phyloP scores from a whole-genome alignment of 2,329 filamentous ascomycete genomes.

The Metarhizium anisopliae region DNA sequence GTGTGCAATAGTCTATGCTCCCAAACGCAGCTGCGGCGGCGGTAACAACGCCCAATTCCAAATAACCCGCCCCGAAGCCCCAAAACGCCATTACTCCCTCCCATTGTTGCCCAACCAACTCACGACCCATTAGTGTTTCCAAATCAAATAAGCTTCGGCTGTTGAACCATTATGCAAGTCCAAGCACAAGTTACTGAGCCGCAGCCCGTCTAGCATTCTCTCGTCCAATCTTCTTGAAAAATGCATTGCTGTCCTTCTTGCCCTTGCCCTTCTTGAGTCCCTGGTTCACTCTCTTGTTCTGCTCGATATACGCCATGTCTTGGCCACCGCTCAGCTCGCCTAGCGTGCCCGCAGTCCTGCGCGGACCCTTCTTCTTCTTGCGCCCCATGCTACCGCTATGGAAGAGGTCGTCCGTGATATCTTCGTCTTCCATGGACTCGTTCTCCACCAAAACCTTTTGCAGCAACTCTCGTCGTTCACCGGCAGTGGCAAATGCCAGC shows the following conservation, averaged over 20 bases:
- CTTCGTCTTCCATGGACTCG: slow-evolving; percentile 65
- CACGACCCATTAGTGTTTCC: not conserved
- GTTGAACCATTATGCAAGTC: no score
- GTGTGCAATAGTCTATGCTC: not conserved
- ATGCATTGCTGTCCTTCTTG: slow-evolving; percentile 29
- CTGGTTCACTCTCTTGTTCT: slow-evolving; percentile 61
- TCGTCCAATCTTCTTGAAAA: slow-evolving; percentile 34
- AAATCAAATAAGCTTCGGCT: not conserved
- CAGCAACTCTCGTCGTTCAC: slow-evolving; percentile 76
- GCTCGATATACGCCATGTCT: slow-evolving; percentile 93
- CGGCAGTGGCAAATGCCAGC: slow-evolving; percentile 69
- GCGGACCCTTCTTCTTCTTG: slow-evolving; percentile 47
- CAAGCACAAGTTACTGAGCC: slow-evolving; percentile 12
- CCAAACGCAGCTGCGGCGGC: not conserved
- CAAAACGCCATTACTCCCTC: not conserved
- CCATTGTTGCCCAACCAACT: not conserved
- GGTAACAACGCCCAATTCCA: not conserved
- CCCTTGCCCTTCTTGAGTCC: slow-evolving; percentile 26
- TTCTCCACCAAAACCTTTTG: slow-evolving; percentile 85
- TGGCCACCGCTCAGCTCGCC: slow-evolving; percentile 83
- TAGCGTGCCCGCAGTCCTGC: slow-evolving; percentile 75
- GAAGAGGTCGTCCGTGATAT: slow-evolving; percentile 40
- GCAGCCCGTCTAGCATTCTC: slow-evolving; percentile 30
- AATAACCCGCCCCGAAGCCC: not conserved
- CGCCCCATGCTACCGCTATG: slow-evolving; percentile 36